Conservation (phyloP, 2,329 filamentous ascomycete genomes). For the Penicillium glabrum region DNA sequence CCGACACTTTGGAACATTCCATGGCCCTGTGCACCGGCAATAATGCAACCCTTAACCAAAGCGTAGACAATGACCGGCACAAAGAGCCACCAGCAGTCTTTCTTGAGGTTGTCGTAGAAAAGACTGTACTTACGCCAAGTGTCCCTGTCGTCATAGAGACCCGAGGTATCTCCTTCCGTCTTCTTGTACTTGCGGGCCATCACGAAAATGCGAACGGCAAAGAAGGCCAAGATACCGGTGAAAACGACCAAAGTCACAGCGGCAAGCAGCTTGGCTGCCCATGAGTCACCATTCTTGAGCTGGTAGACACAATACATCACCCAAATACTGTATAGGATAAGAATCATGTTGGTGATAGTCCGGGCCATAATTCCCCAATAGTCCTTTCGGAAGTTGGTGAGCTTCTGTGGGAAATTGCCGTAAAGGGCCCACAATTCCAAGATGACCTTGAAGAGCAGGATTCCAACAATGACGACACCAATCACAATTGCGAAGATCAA, state of each 20-base stretch:
- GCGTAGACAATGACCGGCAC: constrained; percentile 86
- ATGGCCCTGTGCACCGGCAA: constrained; percentile 82
- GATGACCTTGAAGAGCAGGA: constrained; percentile 86
- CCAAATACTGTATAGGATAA: constrained; percentile 93
- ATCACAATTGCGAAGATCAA: constrained; percentile 86
- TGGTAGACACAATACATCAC: constrained; percentile 95
- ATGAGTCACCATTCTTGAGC: constrained; percentile 89
- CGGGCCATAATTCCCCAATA: constrained; percentile 94
- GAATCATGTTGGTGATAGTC: constrained; percentile 83
- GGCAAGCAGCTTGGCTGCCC: constrained; percentile 83
- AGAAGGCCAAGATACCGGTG: constrained; percentile 77
- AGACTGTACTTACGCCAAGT: constrained; percentile 94
- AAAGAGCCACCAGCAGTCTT: constrained; percentile 96
- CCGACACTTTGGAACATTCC: constrained; percentile 77
- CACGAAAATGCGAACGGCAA: constrained; percentile 78
- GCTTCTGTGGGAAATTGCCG: constrained; percentile 75
- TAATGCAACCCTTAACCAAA: constrained; percentile 81
- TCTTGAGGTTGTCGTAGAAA: constrained; percentile 96
- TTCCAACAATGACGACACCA: constrained; percentile 77
- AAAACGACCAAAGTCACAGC: constrained; percentile 78
- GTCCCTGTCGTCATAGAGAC: constrained; percentile 83
- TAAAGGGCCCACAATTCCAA: constrained; percentile 91
- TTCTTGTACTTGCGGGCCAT: constrained; percentile 74
- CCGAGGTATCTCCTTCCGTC: constrained; percentile 68
- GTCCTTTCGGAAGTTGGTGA: constrained; percentile 85